These are phyloP conservation scores for Sanghuangporus sanghuang DNA, from an alignment of 1,284 basidiomycete species.

Conservation along the genomic window DNA sequence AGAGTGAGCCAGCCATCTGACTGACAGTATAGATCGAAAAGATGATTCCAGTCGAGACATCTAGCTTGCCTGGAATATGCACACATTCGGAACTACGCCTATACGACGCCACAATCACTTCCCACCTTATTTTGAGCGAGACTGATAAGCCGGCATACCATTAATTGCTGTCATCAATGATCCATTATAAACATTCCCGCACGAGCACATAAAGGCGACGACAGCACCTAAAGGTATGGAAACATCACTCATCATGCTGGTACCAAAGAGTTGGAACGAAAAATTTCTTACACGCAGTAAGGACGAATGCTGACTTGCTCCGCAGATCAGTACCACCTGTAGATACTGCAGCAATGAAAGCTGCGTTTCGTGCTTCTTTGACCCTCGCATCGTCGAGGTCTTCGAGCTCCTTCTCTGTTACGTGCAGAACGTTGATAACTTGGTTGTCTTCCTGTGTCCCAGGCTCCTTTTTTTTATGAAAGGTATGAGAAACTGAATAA, in stretches of 20 bases:
- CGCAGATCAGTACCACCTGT: constrained; percentile 16
- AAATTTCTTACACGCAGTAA: constrained; percentile 17
- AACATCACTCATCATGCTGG: background rate
- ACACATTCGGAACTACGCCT: background rate
- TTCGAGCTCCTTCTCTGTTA: background rate
- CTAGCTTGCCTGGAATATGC: constrained; percentile 7
- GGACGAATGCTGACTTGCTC: constrained; percentile 17
- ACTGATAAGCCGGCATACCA: constrained; percentile 17
- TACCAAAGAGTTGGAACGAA: background rate
- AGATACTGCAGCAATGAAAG: constrained; percentile 12
- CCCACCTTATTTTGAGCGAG: constrained; percentile 14
- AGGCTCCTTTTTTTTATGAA: constrained; percentile 1
- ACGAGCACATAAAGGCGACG: constrained; percentile 19
- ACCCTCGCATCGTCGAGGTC: background rate
- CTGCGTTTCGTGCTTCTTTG: constrained; percentile 9
- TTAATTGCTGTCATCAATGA: constrained; percentile 21
- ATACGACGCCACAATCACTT: background rate
- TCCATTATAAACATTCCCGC: constrained; percentile 14
- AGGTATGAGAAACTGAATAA: background rate
- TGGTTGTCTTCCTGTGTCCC: constrained; percentile 1
- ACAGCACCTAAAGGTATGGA: constrained; percentile 12
- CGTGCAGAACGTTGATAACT: background rate
- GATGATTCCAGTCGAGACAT: constrained; percentile 21
- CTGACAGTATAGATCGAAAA: constrained; percentile 24
- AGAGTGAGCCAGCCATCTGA: constrained; percentile 24